These are phyloP conservation scores for Phlebiopsis flavidoalba DNA, from an alignment of 768 basidiomycete genomes.

Conservation along the genomic window DNA sequence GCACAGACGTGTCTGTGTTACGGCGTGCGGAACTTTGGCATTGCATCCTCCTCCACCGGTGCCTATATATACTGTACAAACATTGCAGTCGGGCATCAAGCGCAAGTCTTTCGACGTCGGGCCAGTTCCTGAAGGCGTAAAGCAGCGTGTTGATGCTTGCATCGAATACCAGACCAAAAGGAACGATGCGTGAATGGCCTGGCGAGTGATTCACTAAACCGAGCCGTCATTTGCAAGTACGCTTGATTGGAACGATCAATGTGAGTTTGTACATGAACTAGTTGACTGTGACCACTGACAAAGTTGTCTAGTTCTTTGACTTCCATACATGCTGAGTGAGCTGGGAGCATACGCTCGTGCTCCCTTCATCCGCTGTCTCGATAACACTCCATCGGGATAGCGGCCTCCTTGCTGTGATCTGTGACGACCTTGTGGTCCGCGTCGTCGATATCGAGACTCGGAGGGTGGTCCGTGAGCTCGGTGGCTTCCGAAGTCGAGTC, in stretches of 20 bases:
- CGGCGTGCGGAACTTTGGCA: slow-evolving; percentile 92
- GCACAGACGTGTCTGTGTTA: slow-evolving; percentile 76
- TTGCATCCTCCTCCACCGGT: slow-evolving; percentile 79
- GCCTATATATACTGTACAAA: slow-evolving; percentile 92
- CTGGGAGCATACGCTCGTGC: slow-evolving; percentile 57
- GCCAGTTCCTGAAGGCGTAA: slow-evolving; percentile 50
- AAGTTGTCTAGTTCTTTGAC: slow-evolving; percentile 77
- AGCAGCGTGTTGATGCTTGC: slow-evolving; percentile 30
- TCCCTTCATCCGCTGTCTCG: slow-evolving; percentile 67
- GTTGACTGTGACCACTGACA: neutral
- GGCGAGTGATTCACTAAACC: slow-evolving; percentile 82
- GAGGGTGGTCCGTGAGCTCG: slow-evolving; percentile 83
- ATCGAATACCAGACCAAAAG: slow-evolving; percentile 33
- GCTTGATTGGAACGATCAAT: slow-evolving; percentile 82
- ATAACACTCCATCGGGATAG: slow-evolving; percentile 80
- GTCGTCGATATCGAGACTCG: slow-evolving; percentile 89
- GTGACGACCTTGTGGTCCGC: slow-evolving; percentile 83
- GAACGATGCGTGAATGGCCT: slow-evolving; percentile 72
- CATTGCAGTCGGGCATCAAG: slow-evolving; percentile 88
- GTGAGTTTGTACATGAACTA: slow-evolving; percentile 40
- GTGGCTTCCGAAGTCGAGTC: slow-evolving; percentile 78
- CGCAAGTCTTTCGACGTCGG: slow-evolving; percentile 75
- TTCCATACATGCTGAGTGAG: slow-evolving; percentile 73
- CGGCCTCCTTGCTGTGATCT: slow-evolving; percentile 74
- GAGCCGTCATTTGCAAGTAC: slow-evolving; percentile 78